These are phyloP conservation scores for Trametes villosa DNA, from an alignment of 768 basidiomycete species.

Conservation along the genomic window DNA sequence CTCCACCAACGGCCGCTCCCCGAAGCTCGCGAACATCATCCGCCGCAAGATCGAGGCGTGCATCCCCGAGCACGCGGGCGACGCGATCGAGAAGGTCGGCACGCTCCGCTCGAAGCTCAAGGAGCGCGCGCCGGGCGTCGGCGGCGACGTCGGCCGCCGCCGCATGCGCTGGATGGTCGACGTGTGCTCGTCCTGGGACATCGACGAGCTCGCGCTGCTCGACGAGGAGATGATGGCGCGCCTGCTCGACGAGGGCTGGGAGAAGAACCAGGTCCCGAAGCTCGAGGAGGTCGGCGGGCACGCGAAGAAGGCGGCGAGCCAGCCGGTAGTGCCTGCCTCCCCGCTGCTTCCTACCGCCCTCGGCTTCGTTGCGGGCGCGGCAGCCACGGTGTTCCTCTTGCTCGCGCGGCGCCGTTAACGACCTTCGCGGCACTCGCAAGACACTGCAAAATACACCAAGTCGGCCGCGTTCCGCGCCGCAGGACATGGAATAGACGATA, in stretches of 20 bases:
- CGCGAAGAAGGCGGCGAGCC: constrained; percentile 1
- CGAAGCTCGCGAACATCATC: constrained; percentile 87
- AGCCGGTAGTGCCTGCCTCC: neutral
- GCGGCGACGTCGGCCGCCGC: constrained; percentile 72
- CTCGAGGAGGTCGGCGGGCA: constrained; percentile 31
- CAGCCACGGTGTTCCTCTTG: constrained; percentile 41
- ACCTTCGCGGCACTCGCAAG: neutral
- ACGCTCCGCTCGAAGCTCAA: constrained; percentile 71
- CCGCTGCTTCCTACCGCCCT: constrained; percentile 36
- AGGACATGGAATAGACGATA: constrained; percentile 11
- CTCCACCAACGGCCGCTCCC: constrained; percentile 92
- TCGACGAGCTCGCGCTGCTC: constrained; percentile 78
- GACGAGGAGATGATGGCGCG: constrained; percentile 65
- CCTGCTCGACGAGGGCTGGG: constrained; percentile 88
- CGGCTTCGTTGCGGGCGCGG: constrained; percentile 50
- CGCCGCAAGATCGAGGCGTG: constrained; percentile 65
- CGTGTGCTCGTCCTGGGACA: constrained; percentile 82
- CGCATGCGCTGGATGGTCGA: constrained; percentile 94
- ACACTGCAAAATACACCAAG: constrained; percentile 5
- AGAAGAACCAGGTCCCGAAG: constrained; percentile 50
- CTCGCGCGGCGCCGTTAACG: constrained; percentile 36
- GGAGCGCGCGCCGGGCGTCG: constrained; percentile 80
- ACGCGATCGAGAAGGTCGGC: constrained; percentile 82
- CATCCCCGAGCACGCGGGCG: constrained; percentile 75
- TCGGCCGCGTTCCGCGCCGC: constrained; percentile 1